These are phyloP conservation scores for Corymbia maculata DNA, from an alignment of 345 rosid genomes.

Conservation along the genomic window DNA sequence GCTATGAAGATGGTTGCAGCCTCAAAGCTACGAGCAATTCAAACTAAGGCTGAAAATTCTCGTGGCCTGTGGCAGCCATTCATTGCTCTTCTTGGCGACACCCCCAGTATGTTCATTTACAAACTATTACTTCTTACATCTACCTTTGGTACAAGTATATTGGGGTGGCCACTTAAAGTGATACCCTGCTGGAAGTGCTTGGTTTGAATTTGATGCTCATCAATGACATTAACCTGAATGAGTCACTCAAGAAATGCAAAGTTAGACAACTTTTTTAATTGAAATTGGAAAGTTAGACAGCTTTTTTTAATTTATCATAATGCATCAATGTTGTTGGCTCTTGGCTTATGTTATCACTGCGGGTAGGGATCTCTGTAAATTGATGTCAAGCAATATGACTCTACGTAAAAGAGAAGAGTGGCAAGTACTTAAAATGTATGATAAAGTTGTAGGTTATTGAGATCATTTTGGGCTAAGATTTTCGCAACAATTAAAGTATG, in stretches of 20 bases:
- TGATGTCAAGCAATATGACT: not conserved
- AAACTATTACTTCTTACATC: not conserved
- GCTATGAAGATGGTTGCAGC: conserved; percentile 99
- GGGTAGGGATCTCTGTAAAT: not conserved
- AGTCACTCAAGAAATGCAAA: not conserved
- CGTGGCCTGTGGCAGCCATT: conserved; percentile 99
- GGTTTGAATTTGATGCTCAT: not conserved
- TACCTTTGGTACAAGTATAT: not conserved
- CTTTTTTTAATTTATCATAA: not conserved
- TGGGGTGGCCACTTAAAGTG: not conserved
- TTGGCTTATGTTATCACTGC: not conserved
- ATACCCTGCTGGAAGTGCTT: not conserved
- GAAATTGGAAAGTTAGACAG: not conserved
- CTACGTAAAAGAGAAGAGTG: not conserved
- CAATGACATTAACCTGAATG: not conserved
- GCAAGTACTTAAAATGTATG: not conserved
- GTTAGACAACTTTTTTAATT: not conserved
- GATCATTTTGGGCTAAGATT: not conserved
- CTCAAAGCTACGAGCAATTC: conserved; percentile 85
- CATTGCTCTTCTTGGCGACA: conserved; percentile 67
- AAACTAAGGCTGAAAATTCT: conserved; percentile 79
- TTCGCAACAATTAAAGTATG: not conserved
- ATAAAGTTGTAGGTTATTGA: not conserved
- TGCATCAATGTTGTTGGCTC: not conserved
- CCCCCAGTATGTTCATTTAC: conserved; percentile 27